phyloP scores from a whole-genome alignment of 176 grass and related monocot species.

The Paspalum notatum region DNA sequence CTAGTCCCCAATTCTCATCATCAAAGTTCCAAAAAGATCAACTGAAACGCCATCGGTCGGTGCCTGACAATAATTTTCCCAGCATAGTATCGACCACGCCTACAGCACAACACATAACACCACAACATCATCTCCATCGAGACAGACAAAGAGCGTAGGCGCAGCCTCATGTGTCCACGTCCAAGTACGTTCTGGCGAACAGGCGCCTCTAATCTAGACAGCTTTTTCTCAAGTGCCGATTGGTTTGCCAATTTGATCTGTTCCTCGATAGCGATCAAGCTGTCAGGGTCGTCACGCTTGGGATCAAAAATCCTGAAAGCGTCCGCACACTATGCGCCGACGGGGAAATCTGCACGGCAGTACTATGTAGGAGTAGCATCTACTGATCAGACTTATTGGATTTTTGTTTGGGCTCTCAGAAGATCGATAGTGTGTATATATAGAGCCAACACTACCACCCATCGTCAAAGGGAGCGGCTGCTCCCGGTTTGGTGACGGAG shows the following conservation, averaged over 20 bases:
- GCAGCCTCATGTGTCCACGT: too few species aligned
- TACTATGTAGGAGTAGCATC: background rate
- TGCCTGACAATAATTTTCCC: too few species aligned
- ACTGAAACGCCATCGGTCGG: too few species aligned
- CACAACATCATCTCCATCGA: too few species aligned
- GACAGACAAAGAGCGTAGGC: too few species aligned
- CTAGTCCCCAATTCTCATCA: too few species aligned
- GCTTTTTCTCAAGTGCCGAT: background rate
- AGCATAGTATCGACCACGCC: too few species aligned
- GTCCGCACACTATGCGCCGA: background rate
- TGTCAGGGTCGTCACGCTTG: background rate
- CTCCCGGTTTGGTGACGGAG: background rate
- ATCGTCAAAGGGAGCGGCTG: background rate
- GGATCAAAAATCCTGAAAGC: background rate
- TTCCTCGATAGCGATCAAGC: background rate
- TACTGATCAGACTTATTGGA: background rate
- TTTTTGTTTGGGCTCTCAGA: background rate
- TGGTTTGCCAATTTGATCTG: slow-evolving; percentile 15
- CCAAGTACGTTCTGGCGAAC: too few species aligned
- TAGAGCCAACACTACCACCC: background rate
- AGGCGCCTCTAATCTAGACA: background rate
- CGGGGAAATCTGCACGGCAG: background rate
- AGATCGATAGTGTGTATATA: background rate
- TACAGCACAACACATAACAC: too few species aligned
- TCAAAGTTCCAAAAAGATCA: too few species aligned